Base-by-base conservation (phyloP, 2,329 filamentous ascomycete species). In the Chalara sp. region DNA sequence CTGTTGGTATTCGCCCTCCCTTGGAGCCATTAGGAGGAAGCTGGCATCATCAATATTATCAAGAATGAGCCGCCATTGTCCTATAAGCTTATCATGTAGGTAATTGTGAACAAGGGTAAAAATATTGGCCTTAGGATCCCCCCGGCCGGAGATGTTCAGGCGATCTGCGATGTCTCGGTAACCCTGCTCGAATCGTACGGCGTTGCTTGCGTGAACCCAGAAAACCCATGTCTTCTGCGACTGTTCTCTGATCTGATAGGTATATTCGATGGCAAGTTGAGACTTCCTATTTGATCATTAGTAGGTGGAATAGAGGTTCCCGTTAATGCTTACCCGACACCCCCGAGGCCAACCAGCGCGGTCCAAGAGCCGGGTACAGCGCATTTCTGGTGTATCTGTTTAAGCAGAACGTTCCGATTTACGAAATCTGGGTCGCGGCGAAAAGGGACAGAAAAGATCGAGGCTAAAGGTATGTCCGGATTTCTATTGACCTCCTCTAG, bases 171-270 rank as follows among this genome's bases (percentile, higher is more conserved):
- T 65, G 13, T 67, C 60, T 49, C 56, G 60, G 51, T 62, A 68
- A 35, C 62, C 60, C 49, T 69, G 59, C 52, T 70, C 62, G 46
- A 70, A 68, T 6, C 66, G 59, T 32, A 60, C 55, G 0, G 54
- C 54, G 46, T 64, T 67, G 47, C 61, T 65, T 3, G 66, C 65
- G 52, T 71, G 58, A 6, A 71, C 56, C 69, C 65, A 73, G 50
- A 71, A 70, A 32, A 70, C 56, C 58, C 58, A 67, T n/a, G 35
- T 37, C 8, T 37, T n/a, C 35, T 8, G 41, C 41, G 10, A 44
- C 21, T 8, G 10, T 21, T 63, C 53, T 51, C 54, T 56, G n/a
- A 59, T 53, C 44, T 53, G 57, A 51, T 71, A 63, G 1, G 61
- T 60, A 44, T 70, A 70, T 59, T 70, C 58, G 46, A 72, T 70